A percentile compares a stretch with the other conserved stretches of the same genome.
phyloP scores from a whole-genome alignment of 345 rosid species.

The Eucalyptus cloeziana region DNA sequence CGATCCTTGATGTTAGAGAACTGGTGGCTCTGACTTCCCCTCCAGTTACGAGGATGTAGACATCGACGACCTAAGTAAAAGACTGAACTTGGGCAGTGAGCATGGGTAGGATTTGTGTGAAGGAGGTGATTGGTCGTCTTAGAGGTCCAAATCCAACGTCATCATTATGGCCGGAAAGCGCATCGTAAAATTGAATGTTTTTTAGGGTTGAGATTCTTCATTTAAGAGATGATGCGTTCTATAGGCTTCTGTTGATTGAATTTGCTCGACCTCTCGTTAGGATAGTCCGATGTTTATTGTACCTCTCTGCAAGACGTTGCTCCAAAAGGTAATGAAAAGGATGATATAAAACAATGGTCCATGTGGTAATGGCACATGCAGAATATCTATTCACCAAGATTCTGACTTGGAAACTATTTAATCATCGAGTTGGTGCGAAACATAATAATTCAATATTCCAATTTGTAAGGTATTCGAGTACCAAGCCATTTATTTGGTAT shows the following conservation, averaged over 20 bases:
- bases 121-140: not conserved
- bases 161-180: not conserved
- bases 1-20: not conserved
- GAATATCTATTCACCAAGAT: not conserved
- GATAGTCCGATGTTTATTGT: not conserved
- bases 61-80: not conserved
- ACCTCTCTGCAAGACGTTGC: not conserved
- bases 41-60: not conserved
- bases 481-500: not conserved
- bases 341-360: not conserved
- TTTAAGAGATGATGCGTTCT: not conserved
- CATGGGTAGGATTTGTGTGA: not conserved
- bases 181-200: not conserved
- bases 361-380: not conserved
- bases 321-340: not conserved
- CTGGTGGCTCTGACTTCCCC: not conserved
- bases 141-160: not conserved
- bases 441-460: not conserved
- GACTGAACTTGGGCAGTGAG: not conserved
- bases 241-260: not conserved
- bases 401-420: not conserved
- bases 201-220: not conserved
- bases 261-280: not conserved
- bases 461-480: not conserved
- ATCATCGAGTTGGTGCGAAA: not conserved